Conservation (phyloP, 305 asterid species). For the Petunia hybrid region DNA sequence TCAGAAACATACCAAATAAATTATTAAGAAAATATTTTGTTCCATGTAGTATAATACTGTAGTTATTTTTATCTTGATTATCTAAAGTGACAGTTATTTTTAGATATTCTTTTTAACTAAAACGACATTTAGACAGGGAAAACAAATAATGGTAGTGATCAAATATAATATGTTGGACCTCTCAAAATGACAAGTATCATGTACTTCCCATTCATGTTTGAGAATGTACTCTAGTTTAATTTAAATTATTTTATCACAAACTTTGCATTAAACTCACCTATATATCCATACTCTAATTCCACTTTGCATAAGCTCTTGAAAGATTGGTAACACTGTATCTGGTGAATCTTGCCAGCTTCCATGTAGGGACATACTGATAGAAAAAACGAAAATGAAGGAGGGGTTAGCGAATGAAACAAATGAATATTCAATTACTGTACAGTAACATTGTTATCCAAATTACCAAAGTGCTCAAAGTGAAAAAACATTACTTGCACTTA, state of each 20-base stretch:
- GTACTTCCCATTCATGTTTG: too few species aligned
- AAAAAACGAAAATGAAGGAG: background rate
- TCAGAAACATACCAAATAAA: background rate
- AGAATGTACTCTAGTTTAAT: background rate
- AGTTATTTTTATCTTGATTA: too few species aligned
- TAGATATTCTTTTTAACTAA: too few species aligned
- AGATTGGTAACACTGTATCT: conserved; percentile 45
- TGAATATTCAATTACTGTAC: background rate
- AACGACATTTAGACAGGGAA: too few species aligned
- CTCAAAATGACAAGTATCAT: too few species aligned
- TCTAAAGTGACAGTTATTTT: too few species aligned
- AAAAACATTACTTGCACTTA: conserved; percentile 35
- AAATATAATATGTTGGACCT: background rate
- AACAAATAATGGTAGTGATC: background rate
- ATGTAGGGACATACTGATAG: background rate
- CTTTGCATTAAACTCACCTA: conserved; percentile 36
- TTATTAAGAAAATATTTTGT: too few species aligned
- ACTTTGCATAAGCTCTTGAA: conserved; percentile 47
- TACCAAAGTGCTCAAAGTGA: background rate
- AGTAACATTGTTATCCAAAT: background rate
- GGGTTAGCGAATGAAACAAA: background rate
- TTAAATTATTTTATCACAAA: background rate
- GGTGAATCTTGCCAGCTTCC: conserved; percentile 44
- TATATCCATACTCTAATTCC: conserved; percentile 60
- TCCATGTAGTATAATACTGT: too few species aligned